A percentile compares a stretch with the other conserved stretches of the same genome.
Evolutionary conservation across 2,329 filamentous ascomycete species (phyloP).

Genomic region (Fusarium miscanthi): DNA sequence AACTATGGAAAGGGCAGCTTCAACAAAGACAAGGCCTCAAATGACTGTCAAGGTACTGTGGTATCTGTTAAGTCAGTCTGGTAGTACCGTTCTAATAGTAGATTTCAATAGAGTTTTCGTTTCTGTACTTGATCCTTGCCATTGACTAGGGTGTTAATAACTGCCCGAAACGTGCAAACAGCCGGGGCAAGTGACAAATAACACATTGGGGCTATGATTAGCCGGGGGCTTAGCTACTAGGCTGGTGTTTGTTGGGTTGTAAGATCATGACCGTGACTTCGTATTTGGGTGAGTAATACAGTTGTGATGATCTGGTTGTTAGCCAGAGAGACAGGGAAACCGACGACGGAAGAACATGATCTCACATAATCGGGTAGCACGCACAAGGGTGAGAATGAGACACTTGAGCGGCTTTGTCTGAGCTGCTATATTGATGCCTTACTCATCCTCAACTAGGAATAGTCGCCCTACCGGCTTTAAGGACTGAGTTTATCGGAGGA

Average conservation of each 20-base stretch:
- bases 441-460: neutral
- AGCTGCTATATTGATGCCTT: neutral
- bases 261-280: neutral
- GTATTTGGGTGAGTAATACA: neutral
- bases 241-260: neutral
- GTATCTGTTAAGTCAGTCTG: neutral
- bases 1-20: neutral
- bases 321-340: neutral
- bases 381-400: neutral
- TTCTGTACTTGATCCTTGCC: neutral
- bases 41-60: neutral
- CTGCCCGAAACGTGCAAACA: slow-evolving; percentile 5
- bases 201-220: slow-evolving; percentile 17
- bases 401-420: neutral
- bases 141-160: neutral
- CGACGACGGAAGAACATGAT: neutral
- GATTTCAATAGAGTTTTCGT: neutral
- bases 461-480: neutral
- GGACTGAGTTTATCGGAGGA: neutral
- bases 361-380: slow-evolving; percentile 23
- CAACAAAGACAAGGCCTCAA: neutral
- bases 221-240: slow-evolving; percentile 34
- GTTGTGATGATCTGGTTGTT: neutral
- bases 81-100: neutral
- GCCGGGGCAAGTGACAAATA: neutral